A percentile compares a stretch with the other conserved stretches of the same genome.
These are phyloP conservation scores for Kingdonia uniflora DNA, from an alignment of 164 flowering plant species.

Conservation along the genomic window DNA sequence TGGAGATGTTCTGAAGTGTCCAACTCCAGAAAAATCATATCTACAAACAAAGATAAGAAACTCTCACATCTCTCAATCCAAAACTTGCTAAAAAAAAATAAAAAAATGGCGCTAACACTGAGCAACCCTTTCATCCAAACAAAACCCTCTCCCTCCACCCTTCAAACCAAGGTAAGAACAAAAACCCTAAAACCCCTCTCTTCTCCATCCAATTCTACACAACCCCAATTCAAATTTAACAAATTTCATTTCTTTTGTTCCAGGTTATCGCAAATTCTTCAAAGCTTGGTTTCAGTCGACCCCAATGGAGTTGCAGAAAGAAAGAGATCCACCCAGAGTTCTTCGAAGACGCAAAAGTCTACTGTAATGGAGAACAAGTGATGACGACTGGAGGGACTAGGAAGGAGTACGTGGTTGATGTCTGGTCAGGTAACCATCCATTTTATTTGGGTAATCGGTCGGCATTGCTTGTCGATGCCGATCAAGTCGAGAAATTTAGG, in stretches of 20 bases:
- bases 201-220: not conserved
- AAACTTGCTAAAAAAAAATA: not conserved
- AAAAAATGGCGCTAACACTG: conserved; percentile 41
- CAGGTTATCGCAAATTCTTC: conserved; percentile 3
- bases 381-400: conserved; percentile 79
- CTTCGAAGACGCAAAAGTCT: conserved; percentile 63
- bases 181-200: conserved; percentile 1
- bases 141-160: conserved; percentile 14
- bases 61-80: too few species aligned
- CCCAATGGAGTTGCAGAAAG: conserved; percentile 51
- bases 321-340: conserved; percentile 71
- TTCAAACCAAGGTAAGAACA: conserved; percentile 18
- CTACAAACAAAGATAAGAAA: too few species aligned
- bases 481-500: conserved; percentile 70
- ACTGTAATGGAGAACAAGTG: conserved; percentile 69
- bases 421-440: conserved; percentile 87
- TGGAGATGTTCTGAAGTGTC: too few species aligned
- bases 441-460: conserved; percentile 58
- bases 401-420: conserved; percentile 76
- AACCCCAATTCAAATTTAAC: not conserved
- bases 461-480: conserved; percentile 34
- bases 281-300: conserved; percentile 2
- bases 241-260: not conserved
- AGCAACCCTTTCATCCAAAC: conserved; percentile 37
- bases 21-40: too few species aligned